Base-by-base conservation (phyloP, 192 early-diverging fungal species). In the Coemansia sp. region DNA sequence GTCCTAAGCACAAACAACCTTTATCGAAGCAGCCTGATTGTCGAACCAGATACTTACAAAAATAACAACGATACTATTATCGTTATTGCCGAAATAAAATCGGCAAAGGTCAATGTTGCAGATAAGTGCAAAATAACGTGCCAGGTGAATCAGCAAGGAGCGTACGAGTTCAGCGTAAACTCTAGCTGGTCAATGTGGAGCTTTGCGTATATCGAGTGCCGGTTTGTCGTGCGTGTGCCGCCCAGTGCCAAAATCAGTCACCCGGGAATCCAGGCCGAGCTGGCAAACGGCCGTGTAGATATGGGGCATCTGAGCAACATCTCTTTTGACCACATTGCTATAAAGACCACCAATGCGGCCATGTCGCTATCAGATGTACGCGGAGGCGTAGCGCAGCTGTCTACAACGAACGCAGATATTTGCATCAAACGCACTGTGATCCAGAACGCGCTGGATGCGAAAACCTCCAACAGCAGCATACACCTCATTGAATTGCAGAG, bases 121-220 rank as follows among this genome's bases (percentile, higher is more conserved):
- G 51, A 63, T 14, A 57, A 44, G 20, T 53, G 48, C 23, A 46
- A 38, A 8, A 35, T 63, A 19, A 53, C 38, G 1, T 40, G 38
- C 40, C 39, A 35, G 8, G 7, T 54, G 11, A 70, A 63, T 18
- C 23, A 18, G 4, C 46, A 52, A 17, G 50, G 50, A 19, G 67
- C 62, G 41, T 70, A 70, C 41, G 55, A 70, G n/a, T 51, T 70
- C 17, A 33, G 42, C 39, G 60, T 70, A n/a, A 43, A 46, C 39
- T 56, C 53, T 2, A 53, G 15, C 20, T 56, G 55, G 25, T 40
- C 60, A 10, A 19, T 70, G 7, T 54, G 50, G 60, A 70, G 48
- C 25, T 33, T 54, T 45, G 50, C 51, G 24, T 32, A 28, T 19
- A 27, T 53, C 13, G 19, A 25, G 29, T 70, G 67, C 29, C 50